Base-by-base conservation (phyloP, 1,284 basidiomycete species). In the Cryptococcus floricola region DNA sequence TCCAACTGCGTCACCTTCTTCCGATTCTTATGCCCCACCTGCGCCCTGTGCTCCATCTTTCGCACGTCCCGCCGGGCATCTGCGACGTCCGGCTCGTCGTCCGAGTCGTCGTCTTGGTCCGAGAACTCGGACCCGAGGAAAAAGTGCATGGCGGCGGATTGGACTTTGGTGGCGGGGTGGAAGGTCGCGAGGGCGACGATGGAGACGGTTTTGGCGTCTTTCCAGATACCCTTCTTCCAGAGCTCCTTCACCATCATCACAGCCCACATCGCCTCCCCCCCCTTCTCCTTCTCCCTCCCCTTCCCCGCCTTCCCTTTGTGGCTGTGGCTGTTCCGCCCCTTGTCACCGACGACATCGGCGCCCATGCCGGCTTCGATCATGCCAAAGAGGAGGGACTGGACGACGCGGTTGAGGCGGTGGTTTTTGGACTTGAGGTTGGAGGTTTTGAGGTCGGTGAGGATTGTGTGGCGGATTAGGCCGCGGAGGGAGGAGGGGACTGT, bases 181-280 rank as follows among this genome's bases (percentile, higher is more conserved):
- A 94, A 91, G 71, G 91, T 95, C 1, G 91, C 95, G 38, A 94
- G 81, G 0, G 91, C 86, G 54, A 97, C 83, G 65, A 99, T 95
- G 5, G 94, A 87, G 6, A 98, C 93, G 0, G 93, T 86, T 79
- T 97, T 98, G 3, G 87, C 83, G 72, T 98, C 96, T 54, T 84
- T 87, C 93, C 95, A 99, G 41, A 96, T 85, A 38, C 87, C 85
- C 77, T 95, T 98, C 66, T 84, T 84, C 96, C 95, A 98, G 27
- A 98, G 80, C 68, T 98, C 94, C 69, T 91, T 89, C 14, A 94
- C 91, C 53, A 98, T 78, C 49, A 95, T 88, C 45, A 98, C 87
- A 2, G 96, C 95, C 95, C 96, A 98, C 83, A 98, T 89, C 2
- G 95, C 94, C 69, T 98, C 95, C 39, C 90, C 88, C 7, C 85